A percentile compares a stretch with the other conserved stretches of the same genome.
phyloP scores from a whole-genome alignment of 1,284 basidiomycete species.

The Papiliotrema fonsecae region DNA sequence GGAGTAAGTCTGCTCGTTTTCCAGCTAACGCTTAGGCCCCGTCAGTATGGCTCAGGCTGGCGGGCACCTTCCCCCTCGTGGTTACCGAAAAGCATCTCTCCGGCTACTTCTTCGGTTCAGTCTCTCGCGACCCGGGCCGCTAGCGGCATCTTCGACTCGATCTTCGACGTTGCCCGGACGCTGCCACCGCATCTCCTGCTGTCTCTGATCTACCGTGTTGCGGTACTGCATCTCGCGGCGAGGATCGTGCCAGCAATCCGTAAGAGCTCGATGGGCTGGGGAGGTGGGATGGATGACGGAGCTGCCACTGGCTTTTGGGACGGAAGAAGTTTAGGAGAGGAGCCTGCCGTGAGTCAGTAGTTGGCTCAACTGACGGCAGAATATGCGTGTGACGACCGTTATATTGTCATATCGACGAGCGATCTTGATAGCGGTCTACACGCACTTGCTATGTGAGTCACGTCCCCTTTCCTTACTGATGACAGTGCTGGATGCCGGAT shows the following conservation, averaged over 20 bases:
- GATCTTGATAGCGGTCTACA: conserved; percentile 49
- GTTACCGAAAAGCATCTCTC: conserved; percentile 8
- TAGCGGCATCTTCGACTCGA: conserved; percentile 24
- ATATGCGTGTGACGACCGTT: conserved; percentile 46
- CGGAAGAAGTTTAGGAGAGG: conserved; percentile 40
- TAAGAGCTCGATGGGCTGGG: conserved; percentile 48
- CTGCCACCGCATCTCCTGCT: conserved; percentile 55
- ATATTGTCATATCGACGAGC: conserved; percentile 45
- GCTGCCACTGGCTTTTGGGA: conserved; percentile 40
- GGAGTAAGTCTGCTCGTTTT: conserved; percentile 28
- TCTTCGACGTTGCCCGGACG: conserved; percentile 30
- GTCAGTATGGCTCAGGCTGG: conserved; percentile 42
- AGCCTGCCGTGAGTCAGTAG: conserved; percentile 38
- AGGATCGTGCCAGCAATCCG: conserved; percentile 69
- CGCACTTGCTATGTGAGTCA: conserved; percentile 45
- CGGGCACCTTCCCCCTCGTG: conserved; percentile 15
- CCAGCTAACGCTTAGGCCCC: conserved; percentile 26
- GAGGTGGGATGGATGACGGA: conserved; percentile 25
- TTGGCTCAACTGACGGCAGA: conserved; percentile 16
- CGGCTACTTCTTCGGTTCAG: conserved; percentile 13
- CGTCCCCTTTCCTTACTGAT: not conserved
- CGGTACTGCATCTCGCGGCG: conserved; percentile 78
- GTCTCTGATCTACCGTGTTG: conserved; percentile 73
- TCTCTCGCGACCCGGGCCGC: conserved; percentile 26
- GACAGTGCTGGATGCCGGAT: conserved; percentile 46